These are phyloP conservation scores for Periglandula ipomoeae DNA, from an alignment of 2,329 filamentous ascomycete genomes.

Conservation along the genomic window DNA sequence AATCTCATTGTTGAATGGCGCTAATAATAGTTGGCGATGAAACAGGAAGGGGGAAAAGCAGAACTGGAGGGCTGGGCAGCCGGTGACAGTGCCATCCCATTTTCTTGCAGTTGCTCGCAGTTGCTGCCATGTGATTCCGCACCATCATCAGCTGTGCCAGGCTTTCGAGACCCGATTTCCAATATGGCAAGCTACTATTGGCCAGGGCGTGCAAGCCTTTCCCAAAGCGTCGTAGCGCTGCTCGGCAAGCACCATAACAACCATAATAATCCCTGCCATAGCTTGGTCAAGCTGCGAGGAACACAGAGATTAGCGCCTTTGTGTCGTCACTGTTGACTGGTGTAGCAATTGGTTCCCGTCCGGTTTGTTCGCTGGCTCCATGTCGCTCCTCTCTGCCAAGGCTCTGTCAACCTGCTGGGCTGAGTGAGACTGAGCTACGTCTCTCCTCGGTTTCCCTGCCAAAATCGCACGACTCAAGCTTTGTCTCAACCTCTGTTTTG, in stretches of 20 bases:
- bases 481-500: neutral
- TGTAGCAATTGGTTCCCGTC: too few species aligned
- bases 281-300: neutral
- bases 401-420: neutral
- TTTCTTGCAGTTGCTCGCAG: too few species aligned
- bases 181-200: neutral
- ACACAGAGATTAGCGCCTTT: neutral
- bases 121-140: too few species aligned
- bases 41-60: neutral
- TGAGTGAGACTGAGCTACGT: neutral
- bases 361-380: too few species aligned
- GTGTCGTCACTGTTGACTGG: constrained; percentile 4
- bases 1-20: too few species aligned
- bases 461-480: neutral
- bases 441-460: neutral
- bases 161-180: too few species aligned
- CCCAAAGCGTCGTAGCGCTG: neutral
- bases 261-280: neutral
- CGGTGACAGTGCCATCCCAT: too few species aligned
- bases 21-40: too few species aligned
- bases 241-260: neutral
- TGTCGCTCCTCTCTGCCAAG: neutral
- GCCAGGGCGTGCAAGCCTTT: neutral
- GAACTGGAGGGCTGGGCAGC: too few species aligned
- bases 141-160: too few species aligned